These are phyloP conservation scores for Dryas drummondii DNA, from an alignment of 306 rosid genomes.

Conservation along the genomic window DNA sequence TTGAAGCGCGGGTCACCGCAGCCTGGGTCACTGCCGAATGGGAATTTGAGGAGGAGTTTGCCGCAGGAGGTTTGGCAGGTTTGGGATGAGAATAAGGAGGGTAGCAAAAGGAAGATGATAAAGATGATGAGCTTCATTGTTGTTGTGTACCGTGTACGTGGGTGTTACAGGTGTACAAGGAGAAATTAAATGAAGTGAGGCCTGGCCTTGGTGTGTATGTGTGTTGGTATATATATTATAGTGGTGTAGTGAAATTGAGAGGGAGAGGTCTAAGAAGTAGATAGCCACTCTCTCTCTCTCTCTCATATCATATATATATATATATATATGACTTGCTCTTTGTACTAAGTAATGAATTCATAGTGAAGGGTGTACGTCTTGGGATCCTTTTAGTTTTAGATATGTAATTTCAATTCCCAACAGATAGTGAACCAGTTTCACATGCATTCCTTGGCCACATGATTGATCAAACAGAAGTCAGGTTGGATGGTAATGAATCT, in stretches of 20 bases:
- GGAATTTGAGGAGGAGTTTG: slow-evolving; percentile 51
- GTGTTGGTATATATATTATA: background rate
- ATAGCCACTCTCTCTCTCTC: background rate
- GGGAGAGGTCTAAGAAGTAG: no score
- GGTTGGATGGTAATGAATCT: no score
- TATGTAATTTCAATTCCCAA: background rate
- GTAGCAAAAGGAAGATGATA: slow-evolving; percentile 28
- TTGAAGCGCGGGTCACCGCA: slow-evolving; percentile 77
- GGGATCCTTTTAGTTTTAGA: background rate
- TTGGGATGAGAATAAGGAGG: slow-evolving; percentile 42
- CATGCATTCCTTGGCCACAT: no score
- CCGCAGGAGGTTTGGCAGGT: slow-evolving; percentile 68
- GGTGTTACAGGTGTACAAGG: background rate
- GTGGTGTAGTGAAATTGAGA: no score
- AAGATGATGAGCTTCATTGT: slow-evolving; percentile 31
- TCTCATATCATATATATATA: no score
- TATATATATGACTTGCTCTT: background rate
- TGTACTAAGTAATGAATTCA: background rate
- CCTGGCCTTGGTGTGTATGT: slow-evolving; percentile 1
- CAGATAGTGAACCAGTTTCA: background rate
- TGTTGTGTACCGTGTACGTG: no score
- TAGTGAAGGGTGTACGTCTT: no score
- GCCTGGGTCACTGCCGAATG: slow-evolving; percentile 69
- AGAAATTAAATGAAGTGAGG: background rate
- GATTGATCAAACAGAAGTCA: no score